Evolutionary conservation across 768 basidiomycete species (phyloP), one percentile per base, ranked within the genome.

Genomic region (Collybiopsis confluens): DNA sequence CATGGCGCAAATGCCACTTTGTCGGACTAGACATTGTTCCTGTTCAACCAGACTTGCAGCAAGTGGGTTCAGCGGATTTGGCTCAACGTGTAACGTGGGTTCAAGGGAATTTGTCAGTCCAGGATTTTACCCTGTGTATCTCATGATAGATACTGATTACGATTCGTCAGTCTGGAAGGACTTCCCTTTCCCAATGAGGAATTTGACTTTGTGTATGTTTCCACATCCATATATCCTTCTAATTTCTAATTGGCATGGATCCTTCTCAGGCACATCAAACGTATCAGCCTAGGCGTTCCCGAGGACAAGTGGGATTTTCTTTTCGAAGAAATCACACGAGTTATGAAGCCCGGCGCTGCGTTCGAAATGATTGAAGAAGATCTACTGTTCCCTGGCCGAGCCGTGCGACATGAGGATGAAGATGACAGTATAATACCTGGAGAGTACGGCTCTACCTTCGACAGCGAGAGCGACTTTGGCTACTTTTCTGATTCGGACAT

Each of bases 291-390:
- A 21, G 88, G 87, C 36, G 83, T 90, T 38, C 88, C 88, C 13
- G 87, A 90, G 61, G 77, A 89, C 64, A 85, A 83, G 84, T 90
- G 87, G 88, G 85, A 86, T 59, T 51, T 62, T 0, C 65, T 90
- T 26, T 74, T 89, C 26, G 86, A 88, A 64, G 88, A 89, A 64
- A 77, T 88, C 18, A 67, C 72, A 13, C 78, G 88, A 18, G 82
- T 90, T 1, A 80, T 90, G 80, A 88, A 84, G 64, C 78, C 85
- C 10, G 86, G 86, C 35, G 86, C 74, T n/a, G 80, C 83, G 5
- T 78, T 90, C 52, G 86, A 89, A 71, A 85, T 89, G 67, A 70
- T 87, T 45, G 88, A 90, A 63, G 86, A 88, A 65, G 86, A 90
- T 57, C 64, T 90, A 2, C 83, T 79, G 61, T 88, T 89, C 60